phyloP scores from a whole-genome alignment of 352 stramenopile species.

The Globisporangium barbulae region DNA sequence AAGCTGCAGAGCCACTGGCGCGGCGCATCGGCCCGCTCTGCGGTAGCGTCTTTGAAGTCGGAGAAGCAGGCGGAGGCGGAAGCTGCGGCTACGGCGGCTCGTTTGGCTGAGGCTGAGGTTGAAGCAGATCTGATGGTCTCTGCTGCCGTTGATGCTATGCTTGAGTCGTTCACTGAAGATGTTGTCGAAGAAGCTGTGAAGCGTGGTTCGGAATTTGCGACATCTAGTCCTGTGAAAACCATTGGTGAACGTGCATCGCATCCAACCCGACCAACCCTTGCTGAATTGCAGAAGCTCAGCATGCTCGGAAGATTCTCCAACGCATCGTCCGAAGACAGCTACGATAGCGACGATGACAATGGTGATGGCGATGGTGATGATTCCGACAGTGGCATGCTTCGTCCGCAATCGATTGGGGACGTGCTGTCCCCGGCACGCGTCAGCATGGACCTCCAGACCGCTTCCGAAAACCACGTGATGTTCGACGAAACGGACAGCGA shows the following conservation, averaged over 20 bases:
- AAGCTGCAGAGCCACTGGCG: conserved; percentile 25
- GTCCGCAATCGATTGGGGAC: neutral
- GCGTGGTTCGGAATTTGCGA: no score
- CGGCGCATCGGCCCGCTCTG: conserved; percentile 14
- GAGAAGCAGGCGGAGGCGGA: conserved; percentile 2
- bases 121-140: neutral
- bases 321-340: conserved; percentile 13
- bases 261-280: conserved; percentile 14
- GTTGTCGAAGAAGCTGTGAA: neutral
- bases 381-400: neutral
- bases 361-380: conserved; percentile 7
- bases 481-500: conserved; percentile 16
- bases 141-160: neutral
- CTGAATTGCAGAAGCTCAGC: conserved; percentile 20
- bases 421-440: neutral
- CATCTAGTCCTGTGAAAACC: neutral
- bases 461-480: neutral
- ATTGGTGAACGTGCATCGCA: neutral
- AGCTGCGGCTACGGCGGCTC: neutral
- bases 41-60: conserved; percentile 8
- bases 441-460: neutral
- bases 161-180: neutral
- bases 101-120: neutral
- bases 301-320: conserved; percentile 15
- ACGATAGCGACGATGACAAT: conserved; percentile 14